Base-by-base conservation (phyloP, 176 grass and related monocot genomes). In the Hyparrhenia diplandra region DNA sequence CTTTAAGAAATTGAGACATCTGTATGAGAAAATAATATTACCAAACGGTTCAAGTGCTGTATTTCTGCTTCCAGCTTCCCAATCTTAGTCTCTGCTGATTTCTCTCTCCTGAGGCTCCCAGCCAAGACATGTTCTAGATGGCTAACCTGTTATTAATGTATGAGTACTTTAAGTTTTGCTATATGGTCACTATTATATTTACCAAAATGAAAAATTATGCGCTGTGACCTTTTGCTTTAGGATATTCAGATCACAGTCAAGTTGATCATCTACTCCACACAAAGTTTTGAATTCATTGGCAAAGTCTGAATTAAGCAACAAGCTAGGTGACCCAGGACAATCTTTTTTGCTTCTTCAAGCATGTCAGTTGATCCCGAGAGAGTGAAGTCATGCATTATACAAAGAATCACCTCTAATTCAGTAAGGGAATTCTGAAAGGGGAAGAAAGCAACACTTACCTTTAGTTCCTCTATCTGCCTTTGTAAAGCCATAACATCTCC, bases 101-200 rank as follows among this genome's bases (percentile, higher is more conserved):
- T 98, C 55, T 98, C 95, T 86, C 95, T 98, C 86, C 92, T 89
- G 67, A 98, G 75, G 82, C 92, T 92, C 29, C 92, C 86, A 67
- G 71, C 66, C 74, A 98, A 92, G 75, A 89, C 82, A 85, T 80
- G 65, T 89, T 98, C 95, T 34, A 94, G 81, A 63, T 92, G 80
- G 28, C 32, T 82, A 87, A 94, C 68, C 95, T 94, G 89, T 51
- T 69, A 75, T 67, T 64, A 65, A 63, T 80, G 45, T 64, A 76
- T 45, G 29, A 76, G 41, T 47, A 41, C 63, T 85, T 72, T 58
- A 6, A 16, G 0, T 39, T 20, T 62, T 37, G 47, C 42, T 47
- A 76, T 70, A 80, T 21, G 41, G 13, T 80, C 37, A 63, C 80
- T 24, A 84, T 74, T 47, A n/a, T n/a, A 61, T 85, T 64, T 64